These are phyloP conservation scores for Medicago ruthenica DNA, from an alignment of 306 rosid genomes.

Conservation along the genomic window DNA sequence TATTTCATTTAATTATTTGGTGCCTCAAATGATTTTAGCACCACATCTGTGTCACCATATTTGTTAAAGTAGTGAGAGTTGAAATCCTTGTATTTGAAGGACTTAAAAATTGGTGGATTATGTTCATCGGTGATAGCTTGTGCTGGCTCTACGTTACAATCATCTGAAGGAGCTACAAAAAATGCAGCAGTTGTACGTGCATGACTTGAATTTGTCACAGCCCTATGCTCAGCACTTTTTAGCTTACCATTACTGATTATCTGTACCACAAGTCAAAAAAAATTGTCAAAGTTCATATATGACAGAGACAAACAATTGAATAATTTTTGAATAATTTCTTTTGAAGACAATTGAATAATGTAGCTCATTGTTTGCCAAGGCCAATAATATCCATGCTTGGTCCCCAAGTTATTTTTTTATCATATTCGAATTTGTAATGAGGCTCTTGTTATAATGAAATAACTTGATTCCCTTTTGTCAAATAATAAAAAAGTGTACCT, in stretches of 20 bases:
- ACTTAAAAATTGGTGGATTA: slow-evolving; percentile 48
- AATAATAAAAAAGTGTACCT: neutral
- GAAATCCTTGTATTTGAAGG: slow-evolving; percentile 40
- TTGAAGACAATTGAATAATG: too few relatives aligned
- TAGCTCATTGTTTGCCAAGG: too few relatives aligned
- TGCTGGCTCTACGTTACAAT: slow-evolving; percentile 55
- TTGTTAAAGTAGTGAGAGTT: slow-evolving; percentile 12
- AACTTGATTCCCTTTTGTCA: too few relatives aligned
- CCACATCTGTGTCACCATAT: slow-evolving; percentile 13
- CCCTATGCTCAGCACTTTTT: slow-evolving; percentile 56
- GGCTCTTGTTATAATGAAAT: too few relatives aligned
- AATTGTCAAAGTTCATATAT: neutral
- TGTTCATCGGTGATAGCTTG: slow-evolving; percentile 46
- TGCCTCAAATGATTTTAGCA: slow-evolving; percentile 33
- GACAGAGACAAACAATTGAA: too few relatives aligned
- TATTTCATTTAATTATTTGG: neutral
- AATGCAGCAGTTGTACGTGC: slow-evolving; percentile 47
- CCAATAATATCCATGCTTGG: too few relatives aligned
- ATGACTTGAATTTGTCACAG: slow-evolving; percentile 54
- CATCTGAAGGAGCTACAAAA: slow-evolving; percentile 51
- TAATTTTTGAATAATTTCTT: too few relatives aligned
- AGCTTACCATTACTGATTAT: slow-evolving; percentile 60
- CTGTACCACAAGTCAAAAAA: slow-evolving; percentile 31
- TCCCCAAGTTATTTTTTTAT: too few relatives aligned
- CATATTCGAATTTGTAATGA: too few relatives aligned